Evolutionary conservation across 2,329 filamentous ascomycete genomes (phyloP), one percentile per base, ranked within the genome.

Genomic region (Phaeosphaeriaceae sp.): DNA sequence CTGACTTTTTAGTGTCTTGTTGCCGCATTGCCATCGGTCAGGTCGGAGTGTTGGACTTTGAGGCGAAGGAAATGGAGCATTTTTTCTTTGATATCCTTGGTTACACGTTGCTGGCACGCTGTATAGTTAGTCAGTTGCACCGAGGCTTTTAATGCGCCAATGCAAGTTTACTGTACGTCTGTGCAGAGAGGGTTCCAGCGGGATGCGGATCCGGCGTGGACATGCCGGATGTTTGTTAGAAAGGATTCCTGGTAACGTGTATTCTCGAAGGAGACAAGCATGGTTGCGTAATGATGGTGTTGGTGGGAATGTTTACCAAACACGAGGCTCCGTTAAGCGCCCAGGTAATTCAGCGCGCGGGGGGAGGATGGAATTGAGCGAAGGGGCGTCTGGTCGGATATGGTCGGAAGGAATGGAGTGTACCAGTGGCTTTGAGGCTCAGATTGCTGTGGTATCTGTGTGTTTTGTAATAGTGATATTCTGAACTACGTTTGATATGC

Each of bases 301-400:
- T 56, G 43, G 47, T 57, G 49, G 45, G 41, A 47, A 34, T 17
- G 4, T 32, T 50, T 54, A 46, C 62, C 65, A 67, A 54, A 61
- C 56, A 61, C 34, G 51, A 49, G 38, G 50, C 38, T 23, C 42
- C 48, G 53, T 38, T 67, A 68, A 61, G 65, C 65, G 65, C 64
- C 61, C 58, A 51, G 40, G 23, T 38, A 46, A 17, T 17, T 50
- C 48, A 54, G 55, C 51, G 52, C 43, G 47, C 42, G 56, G 50
- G 35, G n/a, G 38, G 21, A 38, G 30, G 42, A 23, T 34, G 21
- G 42, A 26, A 16, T 16, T 13, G 23, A 38, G 34, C 26, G 23
- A 33, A 32, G 32, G 32, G 33, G 40, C 36, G 46, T 35, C 54
- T 44, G 48, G 42, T 56, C 41, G 40, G 45, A 46, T 17, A 18